Conservation (phyloP, 2,329 filamentous ascomycete species). For the Zasmidium citrigriseum region DNA sequence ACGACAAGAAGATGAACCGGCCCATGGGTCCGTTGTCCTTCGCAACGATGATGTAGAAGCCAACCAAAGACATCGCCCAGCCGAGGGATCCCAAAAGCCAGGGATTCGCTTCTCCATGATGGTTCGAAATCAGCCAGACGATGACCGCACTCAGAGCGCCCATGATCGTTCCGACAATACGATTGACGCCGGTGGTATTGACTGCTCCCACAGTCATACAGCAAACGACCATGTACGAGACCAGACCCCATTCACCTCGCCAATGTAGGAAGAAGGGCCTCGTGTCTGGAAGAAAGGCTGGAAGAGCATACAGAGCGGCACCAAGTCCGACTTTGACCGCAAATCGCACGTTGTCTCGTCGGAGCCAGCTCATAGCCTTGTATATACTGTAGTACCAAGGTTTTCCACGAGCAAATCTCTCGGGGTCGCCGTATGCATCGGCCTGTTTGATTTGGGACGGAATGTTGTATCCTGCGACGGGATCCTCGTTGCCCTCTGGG, state of each 20-base stretch:
- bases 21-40: constrained; percentile 85
- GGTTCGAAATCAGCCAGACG: constrained; percentile 70
- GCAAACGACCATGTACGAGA: constrained; percentile 98
- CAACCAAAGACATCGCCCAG: constrained; percentile 68
- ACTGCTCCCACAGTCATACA: constrained; percentile 96
- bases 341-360: constrained; percentile 70
- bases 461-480: constrained; percentile 26
- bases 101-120: constrained; percentile 63
- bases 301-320: constrained; percentile 83
- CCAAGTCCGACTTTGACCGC: constrained; percentile 92
- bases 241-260: constrained; percentile 93
- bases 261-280: constrained; percentile 80
- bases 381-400: constrained; percentile 53
- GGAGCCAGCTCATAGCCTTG: constrained; percentile 57
- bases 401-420: constrained; percentile 23
- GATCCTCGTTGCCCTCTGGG: constrained; percentile 28
- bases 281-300: constrained; percentile 79
- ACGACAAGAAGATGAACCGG: constrained; percentile 90
- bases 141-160: constrained; percentile 75
- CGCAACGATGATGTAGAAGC: constrained; percentile 86
- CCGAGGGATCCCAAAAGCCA: constrained; percentile 77
- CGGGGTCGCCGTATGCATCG: constrained; percentile 31
- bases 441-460: constrained; percentile 32
- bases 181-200: constrained; percentile 85
- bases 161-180: constrained; percentile 82